Evolutionary conservation across 108 stramenopile species (phyloP).

Genomic region (Aurantiochytrium sp.): DNA sequence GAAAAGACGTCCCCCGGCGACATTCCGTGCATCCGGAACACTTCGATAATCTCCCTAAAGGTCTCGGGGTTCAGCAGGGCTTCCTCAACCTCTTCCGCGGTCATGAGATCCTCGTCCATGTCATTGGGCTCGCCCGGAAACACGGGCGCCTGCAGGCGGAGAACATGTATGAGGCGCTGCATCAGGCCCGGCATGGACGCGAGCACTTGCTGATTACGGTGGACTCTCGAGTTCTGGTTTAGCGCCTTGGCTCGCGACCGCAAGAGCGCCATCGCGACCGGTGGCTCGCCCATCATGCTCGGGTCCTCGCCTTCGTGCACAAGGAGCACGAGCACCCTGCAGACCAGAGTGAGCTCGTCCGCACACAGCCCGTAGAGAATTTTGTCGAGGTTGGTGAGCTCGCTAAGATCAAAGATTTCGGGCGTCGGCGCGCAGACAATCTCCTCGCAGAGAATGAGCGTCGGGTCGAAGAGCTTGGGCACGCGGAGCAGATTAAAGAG

Average conservation of each 20-base stretch:
- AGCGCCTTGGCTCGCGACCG: not conserved
- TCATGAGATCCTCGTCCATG: not conserved
- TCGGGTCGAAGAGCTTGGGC: not conserved
- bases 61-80: not conserved
- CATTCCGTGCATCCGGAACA: not conserved
- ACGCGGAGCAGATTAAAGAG: not conserved
- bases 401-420: not conserved
- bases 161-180: constrained; percentile 3
- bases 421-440: not conserved
- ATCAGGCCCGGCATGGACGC: not conserved
- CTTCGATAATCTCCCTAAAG: not conserved
- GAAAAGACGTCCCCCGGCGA: not conserved
- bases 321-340: not conserved
- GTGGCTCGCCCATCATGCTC: constrained; percentile 13
- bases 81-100: not conserved
- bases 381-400: not conserved
- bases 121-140: not conserved
- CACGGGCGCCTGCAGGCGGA: not conserved
- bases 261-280: not conserved
- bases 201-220: constrained; percentile 1
- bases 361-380: not conserved
- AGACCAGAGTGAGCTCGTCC: not conserved
- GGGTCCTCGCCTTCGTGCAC: not conserved
- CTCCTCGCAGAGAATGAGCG: not conserved
- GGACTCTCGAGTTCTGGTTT: not conserved